Base-by-base conservation (phyloP, 1,284 basidiomycete genomes). In the Papiliotrema terrestris region DNA sequence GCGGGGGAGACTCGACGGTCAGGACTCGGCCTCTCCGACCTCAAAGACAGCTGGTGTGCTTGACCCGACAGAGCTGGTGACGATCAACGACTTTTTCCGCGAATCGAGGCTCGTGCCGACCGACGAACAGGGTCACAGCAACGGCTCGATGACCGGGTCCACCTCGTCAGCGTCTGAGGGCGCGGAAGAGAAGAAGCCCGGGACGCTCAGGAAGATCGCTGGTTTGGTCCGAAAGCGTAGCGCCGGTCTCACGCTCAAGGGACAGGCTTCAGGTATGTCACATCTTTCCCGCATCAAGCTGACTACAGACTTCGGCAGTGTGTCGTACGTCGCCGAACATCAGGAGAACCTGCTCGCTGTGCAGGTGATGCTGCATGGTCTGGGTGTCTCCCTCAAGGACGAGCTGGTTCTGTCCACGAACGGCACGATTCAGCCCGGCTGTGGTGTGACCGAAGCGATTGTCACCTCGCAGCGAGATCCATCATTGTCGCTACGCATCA, bases 291-390 rank as follows among this genome's bases (percentile, higher is more conserved):
- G 48, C 2, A 47, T 22, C 2, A 26, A n/a, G 17, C 19, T 22
- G 26, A 52, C 47, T 15, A 9, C 42, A 65, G 65, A 65, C 51
- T 2, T 52, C 4, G 47, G 46, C 35, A 57, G 43, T 25, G 49
- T 72, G 5, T 52, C 61, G 1, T 91, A 88, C 66, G 82, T 92
- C 32, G 89, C 88, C 3, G 91, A 93, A 71, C 83, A 88, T 67
- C 89, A 92, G 70, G 89, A 91, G 68, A 88, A 84, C 52, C 81
- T 93, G 0, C 83, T 84, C 20, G 84, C 86, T 53, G 81, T 91
- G 20, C 79, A 89, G 39, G 81, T 89, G 8, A 88, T 89, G 69
- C 56, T 74, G 19, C 65, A 77, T 56, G 61, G 75, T 48, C 59
- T 66, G 23, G 60, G 58, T n/a, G 29, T 63, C 13, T 55, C 64